Base-by-base conservation (phyloP, 768 basidiomycete species). In the Naganishia friedmannii region DNA sequence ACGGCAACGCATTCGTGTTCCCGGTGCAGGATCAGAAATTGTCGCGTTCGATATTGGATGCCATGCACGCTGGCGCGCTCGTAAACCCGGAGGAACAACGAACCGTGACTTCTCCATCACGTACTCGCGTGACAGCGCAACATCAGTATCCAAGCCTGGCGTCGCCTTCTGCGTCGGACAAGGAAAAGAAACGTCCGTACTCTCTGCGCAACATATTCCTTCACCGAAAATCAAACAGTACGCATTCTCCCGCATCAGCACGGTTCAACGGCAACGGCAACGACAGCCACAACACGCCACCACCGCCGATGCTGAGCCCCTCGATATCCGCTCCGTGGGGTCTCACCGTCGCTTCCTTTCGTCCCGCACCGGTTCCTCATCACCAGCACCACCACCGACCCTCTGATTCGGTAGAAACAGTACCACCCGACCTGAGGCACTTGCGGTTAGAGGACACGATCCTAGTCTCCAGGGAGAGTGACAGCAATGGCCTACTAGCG, bases 271-370 rank as follows among this genome's bases (percentile, higher is more conserved):
- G 4, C 34, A 2, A 42, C 42, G 42, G 7, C 42, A 17, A 42
- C 42, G 12, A 34, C 51, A 6, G 3, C 15, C 28, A 51, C 12
- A 21, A 17, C 26, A 10, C 48, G 48, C 2, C n/a, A 10, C n/a
- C n/a, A 17, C 23, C 28, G 7, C 37, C 23, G 10, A 23, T 7
- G 3, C 34, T 58, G 23, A 34, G 31, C 13, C 67, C 56, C 2
- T 51, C 68, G 1, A 60, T 69, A 5, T 69, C 68, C 26, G 68
- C 68, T 6, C 68, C 68, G 21, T 69, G 39, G 32, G 68, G 68
- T 4, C 31, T 69, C 10, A 58, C 68, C 1, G 58, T 69, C 45
- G 68, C 68, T 17, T 57, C 68, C 9, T 69, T 58, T 34, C 56
- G 68, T 4, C 68, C 68, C 10, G 68, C 51, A 21, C 57, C 68